These are phyloP conservation scores for Podaxis sp. DNA, from an alignment of 768 basidiomycete species.

Conservation along the genomic window DNA sequence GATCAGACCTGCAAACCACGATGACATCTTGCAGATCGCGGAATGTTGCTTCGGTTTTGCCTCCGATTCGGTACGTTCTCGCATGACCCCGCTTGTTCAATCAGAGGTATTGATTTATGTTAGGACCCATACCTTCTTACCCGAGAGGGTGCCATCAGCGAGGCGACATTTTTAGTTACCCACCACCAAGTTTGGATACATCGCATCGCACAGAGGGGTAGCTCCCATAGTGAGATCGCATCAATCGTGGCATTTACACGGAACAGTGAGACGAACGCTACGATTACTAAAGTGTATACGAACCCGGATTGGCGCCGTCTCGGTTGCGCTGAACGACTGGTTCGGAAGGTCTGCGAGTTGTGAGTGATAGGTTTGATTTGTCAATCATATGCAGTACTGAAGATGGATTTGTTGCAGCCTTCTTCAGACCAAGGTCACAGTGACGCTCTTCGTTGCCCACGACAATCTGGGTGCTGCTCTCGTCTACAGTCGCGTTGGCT, in stretches of 20 bases:
- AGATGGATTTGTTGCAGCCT: slow-evolving; percentile 27
- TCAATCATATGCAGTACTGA: neutral
- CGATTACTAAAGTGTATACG: slow-evolving; percentile 74
- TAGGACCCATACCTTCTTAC: slow-evolving; percentile 56
- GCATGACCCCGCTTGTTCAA: neutral
- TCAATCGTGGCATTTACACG: slow-evolving; percentile 69
- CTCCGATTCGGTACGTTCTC: slow-evolving; percentile 44
- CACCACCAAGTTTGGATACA: slow-evolving; percentile 58
- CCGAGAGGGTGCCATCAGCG: slow-evolving; percentile 33
- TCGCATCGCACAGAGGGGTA: slow-evolving; percentile 26
- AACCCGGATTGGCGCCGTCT: slow-evolving; percentile 42
- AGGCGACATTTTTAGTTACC: slow-evolving; percentile 47
- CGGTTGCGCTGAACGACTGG: slow-evolving; percentile 60
- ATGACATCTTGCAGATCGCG: slow-evolving; percentile 38
- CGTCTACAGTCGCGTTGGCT: slow-evolving; percentile 66
- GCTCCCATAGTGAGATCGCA: slow-evolving; percentile 37
- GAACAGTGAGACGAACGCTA: slow-evolving; percentile 48
- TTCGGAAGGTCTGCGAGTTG: slow-evolving; percentile 52
- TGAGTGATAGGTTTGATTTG: slow-evolving; percentile 25
- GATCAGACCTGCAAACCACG: slow-evolving; percentile 37
- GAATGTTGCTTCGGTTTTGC: slow-evolving; percentile 55
- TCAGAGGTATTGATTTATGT: neutral
- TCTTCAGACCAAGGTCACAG: slow-evolving; percentile 32
- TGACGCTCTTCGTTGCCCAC: slow-evolving; percentile 67
- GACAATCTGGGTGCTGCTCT: slow-evolving; percentile 41